Base-by-base conservation (phyloP, 75 land plant species). In the Selaginella moellendorffii region DNA sequence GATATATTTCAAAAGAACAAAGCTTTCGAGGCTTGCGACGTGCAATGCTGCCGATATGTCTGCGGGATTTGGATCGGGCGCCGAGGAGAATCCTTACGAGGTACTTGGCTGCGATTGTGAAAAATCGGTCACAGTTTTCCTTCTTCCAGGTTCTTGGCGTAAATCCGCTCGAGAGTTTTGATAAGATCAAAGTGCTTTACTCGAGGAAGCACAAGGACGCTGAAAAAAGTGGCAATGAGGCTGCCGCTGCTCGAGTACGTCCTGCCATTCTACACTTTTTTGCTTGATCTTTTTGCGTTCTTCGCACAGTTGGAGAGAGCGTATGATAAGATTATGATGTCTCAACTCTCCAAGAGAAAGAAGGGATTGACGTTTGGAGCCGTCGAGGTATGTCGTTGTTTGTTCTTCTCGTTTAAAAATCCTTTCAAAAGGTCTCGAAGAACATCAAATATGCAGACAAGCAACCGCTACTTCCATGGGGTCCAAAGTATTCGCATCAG, bases 261-360 rank as follows among this genome's bases (percentile, higher is more conserved):
- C 31, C 23, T 53, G 65, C 23, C n/a, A 20, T 2, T 56, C 8
- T 18, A 20, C 24, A 9, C 5, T 26, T 81, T 83, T 56, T 8
- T 24, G 51, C 51, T 22, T 58, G n/a, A 12, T 0, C 28, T 68
- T 1, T 22, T 17, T 27, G 31, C 31, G 9, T 53, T 30, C n/a
- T n/a, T n/a, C n/a, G n/a, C 67, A 54, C 74, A 90, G 96, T 71
- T 92, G 54, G 98, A 92, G 68, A 81, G 67, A 61, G 98, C 98
- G 12, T 92, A 92, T 80, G 98, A 92, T 68, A 81, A 76, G 67
- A 80, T 92, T 60, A 88, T 92, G 98, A 85, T 92, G 90, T 69
- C 77, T 14, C 98, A 92, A 72, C 73, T 92, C 17, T 63, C 76
- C 2, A 88, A 92, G 31, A 69, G 98, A 53, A 92, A 92, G 73